Evolutionary conservation across 148 eudicot species (phyloP), one percentile per base, ranked within the genome.

Genomic region (Vaccinium myrtillus): DNA sequence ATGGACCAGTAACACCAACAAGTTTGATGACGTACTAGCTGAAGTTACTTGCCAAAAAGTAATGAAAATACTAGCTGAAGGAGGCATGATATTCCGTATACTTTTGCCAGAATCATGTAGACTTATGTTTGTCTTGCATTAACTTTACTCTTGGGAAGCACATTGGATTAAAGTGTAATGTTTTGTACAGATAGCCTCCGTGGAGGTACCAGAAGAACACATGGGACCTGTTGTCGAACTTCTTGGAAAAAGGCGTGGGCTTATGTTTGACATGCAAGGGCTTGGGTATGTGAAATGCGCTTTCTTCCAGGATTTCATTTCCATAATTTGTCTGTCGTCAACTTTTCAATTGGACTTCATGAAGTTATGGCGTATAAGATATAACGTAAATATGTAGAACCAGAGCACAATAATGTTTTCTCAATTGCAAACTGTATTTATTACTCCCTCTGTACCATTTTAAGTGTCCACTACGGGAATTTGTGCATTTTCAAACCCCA

Each of bases 231-330:
- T 97, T 78, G 98, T 97, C 78, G 99, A 97, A 90, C 96, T 97
- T 88, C 95, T 97, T 81, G 99, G 99, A 84, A 91, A 89, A 94
- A 92, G 99, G 87, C 98, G 99, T 89, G 99, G 99, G 73, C 94
- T 87, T 84, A 97, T 97, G 99, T 87, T 91, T 87, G 96, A 97
- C 80, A 95, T 97, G 99, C 93, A 95, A 90, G 94, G 92, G 75
- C 86, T 88, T 79, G 99, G 99, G 99, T 96, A 91, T 65, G 94
- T 86, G 51, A 79, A 82, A 79, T 81, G 76, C 19, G 18, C 63
- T 82, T 69, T 81, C 8, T 80, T 27, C 76, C 16, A 15, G 55
- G 70, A 54, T 21, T 81, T 16, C 30, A 13, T 51, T 6, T 49
- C 13, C 39, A 11, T 54, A 18, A 6, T 27, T 82, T 1, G 46